Evolutionary conservation across 805 yeast genomes (phyloP).

Genomic region (Lachancea waltii): DNA sequence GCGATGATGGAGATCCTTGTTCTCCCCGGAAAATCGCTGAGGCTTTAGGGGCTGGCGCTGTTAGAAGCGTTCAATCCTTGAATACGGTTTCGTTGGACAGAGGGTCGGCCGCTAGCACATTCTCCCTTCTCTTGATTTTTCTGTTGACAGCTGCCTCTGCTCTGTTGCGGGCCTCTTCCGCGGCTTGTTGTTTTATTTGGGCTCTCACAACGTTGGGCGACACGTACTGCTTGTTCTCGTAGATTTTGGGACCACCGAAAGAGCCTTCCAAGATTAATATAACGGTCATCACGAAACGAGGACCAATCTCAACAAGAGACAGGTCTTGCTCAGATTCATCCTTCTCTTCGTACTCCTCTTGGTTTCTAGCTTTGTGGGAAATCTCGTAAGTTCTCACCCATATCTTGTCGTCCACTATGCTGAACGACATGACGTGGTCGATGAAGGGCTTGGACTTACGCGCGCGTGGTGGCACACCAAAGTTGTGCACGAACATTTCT

Average conservation of each 20-base stretch:
- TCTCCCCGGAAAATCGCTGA: no score
- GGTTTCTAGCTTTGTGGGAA: slow-evolving; percentile 48
- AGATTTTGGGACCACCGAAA: slow-evolving; percentile 95
- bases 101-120: slow-evolving; percentile 73
- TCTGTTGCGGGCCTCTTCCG: slow-evolving; percentile 70
- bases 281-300: slow-evolving; percentile 87
- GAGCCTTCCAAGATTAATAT: slow-evolving; percentile 93
- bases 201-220: slow-evolving; percentile 95
- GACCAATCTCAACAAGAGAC: slow-evolving; percentile 90
- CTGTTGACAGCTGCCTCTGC: slow-evolving; percentile 71
- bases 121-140: slow-evolving; percentile 69
- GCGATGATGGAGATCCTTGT: neutral
- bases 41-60: neutral
- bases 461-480: slow-evolving; percentile 94
- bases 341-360: slow-evolving; percentile 45
- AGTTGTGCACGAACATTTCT: slow-evolving; percentile 72
- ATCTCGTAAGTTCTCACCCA: slow-evolving; percentile 97
- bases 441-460: slow-evolving; percentile 90
- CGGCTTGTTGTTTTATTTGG: slow-evolving; percentile 72
- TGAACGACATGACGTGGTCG: slow-evolving; percentile 91
- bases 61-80: slow-evolving; percentile 31
- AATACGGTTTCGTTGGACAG: slow-evolving; percentile 72
- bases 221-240: slow-evolving; percentile 93
- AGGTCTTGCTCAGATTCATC: slow-evolving; percentile 48
- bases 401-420: slow-evolving; percentile 85